A percentile compares a stretch with the other conserved stretches of the same genome.
Conservation (phyloP, 345 rosid genomes). For the Clausena lansium region DNA sequence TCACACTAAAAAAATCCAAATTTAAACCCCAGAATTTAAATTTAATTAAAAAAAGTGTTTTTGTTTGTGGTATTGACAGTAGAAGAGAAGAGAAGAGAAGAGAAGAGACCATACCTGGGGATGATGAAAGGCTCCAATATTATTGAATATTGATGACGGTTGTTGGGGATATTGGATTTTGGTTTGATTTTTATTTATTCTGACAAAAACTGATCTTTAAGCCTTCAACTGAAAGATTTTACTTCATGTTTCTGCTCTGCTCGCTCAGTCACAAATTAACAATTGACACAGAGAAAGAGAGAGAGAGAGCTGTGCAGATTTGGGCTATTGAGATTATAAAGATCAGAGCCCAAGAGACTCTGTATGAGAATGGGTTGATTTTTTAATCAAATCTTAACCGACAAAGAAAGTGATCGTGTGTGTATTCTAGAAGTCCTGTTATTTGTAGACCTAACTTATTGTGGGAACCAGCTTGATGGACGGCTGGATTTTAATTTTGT, state of each 20-base stretch:
- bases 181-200: neutral
- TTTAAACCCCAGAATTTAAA: neutral
- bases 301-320: neutral
- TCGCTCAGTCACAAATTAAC: no score
- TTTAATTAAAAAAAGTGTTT: neutral
- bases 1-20: neutral
- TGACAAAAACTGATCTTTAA: neutral
- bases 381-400: neutral
- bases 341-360: neutral
- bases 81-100: neutral
- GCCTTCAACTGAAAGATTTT: neutral
- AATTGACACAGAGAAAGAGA: no score
- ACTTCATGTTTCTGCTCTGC: neutral
- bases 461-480: neutral
- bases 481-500: neutral
- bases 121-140: neutral
- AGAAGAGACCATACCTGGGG: conserved; percentile 13
- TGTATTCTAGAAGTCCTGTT: neutral
- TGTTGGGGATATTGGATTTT: neutral
- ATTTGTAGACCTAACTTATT: neutral
- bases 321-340: neutral
- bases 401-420: neutral
- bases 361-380: neutral
- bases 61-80: neutral
- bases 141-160: neutral